Percentiles rank a stretch among this genome's conserved stretches.
These are phyloP conservation scores for Salvia splendens DNA, from an alignment of 257 asterid genomes.

Conservation along the genomic window DNA sequence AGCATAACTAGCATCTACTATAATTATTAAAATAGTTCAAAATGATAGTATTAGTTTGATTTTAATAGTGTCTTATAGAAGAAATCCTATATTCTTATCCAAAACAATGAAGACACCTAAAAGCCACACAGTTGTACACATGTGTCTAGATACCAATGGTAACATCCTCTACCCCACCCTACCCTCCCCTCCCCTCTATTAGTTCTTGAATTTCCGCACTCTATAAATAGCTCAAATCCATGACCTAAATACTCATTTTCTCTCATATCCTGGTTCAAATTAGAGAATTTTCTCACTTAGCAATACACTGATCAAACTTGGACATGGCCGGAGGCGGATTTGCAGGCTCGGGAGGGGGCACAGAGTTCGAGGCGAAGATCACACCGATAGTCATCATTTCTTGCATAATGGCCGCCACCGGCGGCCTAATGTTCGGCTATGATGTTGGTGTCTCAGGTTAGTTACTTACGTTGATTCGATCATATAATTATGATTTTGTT, in stretches of 20 bases:
- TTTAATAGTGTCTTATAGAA: no score
- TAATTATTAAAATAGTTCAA: no score
- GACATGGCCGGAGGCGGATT: constrained; percentile 77
- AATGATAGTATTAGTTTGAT: no score
- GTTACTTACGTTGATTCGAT: not conserved
- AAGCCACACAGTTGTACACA: constrained; percentile 27
- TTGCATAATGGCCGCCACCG: constrained; percentile 85
- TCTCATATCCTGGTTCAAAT: not conserved
- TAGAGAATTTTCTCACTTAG: not conserved
- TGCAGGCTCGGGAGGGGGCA: constrained; percentile 53
- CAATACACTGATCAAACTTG: not conserved
- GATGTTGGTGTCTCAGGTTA: constrained; percentile 79
- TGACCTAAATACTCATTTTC: not conserved
- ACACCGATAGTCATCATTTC: constrained; percentile 78
- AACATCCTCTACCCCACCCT: not conserved
- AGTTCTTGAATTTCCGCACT: not conserved
- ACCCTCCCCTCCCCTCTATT: not conserved
- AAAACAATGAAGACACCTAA: constrained; percentile 18
- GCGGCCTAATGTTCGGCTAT: constrained; percentile 89
- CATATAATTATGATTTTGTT: no score
- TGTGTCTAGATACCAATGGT: constrained; percentile 43
- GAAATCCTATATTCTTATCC: not conserved
- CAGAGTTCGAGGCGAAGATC: constrained; percentile 73
- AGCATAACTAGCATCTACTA: no score
- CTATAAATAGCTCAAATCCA: constrained; percentile 36